Evolutionary conservation across 2,329 filamentous ascomycete species (phyloP).

Genomic region (Fusarium sp.): DNA sequence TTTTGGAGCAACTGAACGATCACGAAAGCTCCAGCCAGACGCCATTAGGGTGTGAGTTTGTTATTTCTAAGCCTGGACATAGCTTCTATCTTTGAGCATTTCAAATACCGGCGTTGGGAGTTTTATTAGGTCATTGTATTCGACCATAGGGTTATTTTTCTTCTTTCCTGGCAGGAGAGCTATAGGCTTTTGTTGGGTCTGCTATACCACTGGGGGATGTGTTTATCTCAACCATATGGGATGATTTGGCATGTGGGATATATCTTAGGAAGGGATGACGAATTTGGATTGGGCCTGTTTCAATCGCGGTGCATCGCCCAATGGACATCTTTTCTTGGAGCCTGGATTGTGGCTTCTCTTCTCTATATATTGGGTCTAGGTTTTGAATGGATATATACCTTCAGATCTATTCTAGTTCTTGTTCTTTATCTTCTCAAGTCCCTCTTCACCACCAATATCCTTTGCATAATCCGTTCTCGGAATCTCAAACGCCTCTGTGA

Average conservation of each 20-base stretch:
- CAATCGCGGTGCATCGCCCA: constrained; percentile 10
- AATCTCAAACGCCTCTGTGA: constrained; percentile 79
- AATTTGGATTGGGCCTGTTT: not conserved
- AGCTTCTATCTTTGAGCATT: constrained; percentile 62
- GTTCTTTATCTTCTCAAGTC: constrained; percentile 64
- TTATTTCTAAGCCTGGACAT: constrained; percentile 77
- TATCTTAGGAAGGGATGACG: not conserved
- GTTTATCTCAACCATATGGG: constrained; percentile 3
- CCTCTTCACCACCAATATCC: constrained; percentile 66
- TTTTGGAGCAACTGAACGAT: constrained; percentile 76
- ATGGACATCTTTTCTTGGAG: not conserved
- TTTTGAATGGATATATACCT: constrained; percentile 22
- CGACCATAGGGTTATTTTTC: constrained; percentile 24
- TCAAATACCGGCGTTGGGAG: constrained; percentile 19
- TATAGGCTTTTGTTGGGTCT: constrained; percentile 24
- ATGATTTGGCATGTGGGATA: constrained; percentile 18
- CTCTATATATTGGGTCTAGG: constrained; percentile 20
- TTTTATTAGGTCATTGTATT: constrained; percentile 18
- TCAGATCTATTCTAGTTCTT: constrained; percentile 23
- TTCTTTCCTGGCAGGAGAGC: constrained; percentile 18
- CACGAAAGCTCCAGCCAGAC: constrained; percentile 75
- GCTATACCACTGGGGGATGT: constrained; percentile 16
- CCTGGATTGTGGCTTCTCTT: constrained; percentile 3
- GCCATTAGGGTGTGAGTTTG: constrained; percentile 83
- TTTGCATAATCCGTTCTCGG: constrained; percentile 70